Base-by-base conservation (phyloP, 1,284 basidiomycete genomes). In the Cryptococcus hybrid region DNA sequence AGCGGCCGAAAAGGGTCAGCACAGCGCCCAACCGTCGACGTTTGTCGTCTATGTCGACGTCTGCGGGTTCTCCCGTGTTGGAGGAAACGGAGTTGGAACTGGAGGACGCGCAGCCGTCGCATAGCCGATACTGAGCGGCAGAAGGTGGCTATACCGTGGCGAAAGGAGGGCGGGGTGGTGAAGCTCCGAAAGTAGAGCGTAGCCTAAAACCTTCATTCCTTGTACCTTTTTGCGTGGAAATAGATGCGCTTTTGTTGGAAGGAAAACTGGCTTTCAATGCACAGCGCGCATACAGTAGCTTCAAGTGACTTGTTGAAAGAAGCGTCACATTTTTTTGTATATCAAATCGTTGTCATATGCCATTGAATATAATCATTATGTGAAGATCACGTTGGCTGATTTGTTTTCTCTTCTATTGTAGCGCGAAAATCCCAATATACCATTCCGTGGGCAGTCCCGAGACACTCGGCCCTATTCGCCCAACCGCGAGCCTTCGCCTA, bases 81-180 rank as follows among this genome's bases (percentile, higher is more conserved):
- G 54, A 50, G 47, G 54, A 55, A 40, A 56, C 55, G 13, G 62
- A 63, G 18, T 48, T 59, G 37, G 61, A 60, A 37, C 60, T 64
- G 35, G 64, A 61, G 34, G 60, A 65, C 52, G 57, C 40, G 40
- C n/a, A 42, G 11, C 24, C 24, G 24, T 24, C 24, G 24, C 24
- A 24, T 24, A 24, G 52, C 57, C 35, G 62, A 56, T 49, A 54
- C 43, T 48, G 62, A 63, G 24, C 24, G 24, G 24, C 24, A 24
- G 24, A 24, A 24, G 24, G 40, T 45, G 42, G 38, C 30, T 48
- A 34, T 38, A 51, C 15, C n/a, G 49, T 36, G 44, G 38, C 40
- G 49, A 58, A 40, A 51, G 49, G n/a, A 39, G 49, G 49, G 49
- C 36, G 36, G 49, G 49, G 36, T 51, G 49, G 49, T 51, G 49